These are phyloP conservation scores for Allomyces arbusculus DNA, from an alignment of 192 early-diverging fungal genomes.

Conservation along the genomic window DNA sequence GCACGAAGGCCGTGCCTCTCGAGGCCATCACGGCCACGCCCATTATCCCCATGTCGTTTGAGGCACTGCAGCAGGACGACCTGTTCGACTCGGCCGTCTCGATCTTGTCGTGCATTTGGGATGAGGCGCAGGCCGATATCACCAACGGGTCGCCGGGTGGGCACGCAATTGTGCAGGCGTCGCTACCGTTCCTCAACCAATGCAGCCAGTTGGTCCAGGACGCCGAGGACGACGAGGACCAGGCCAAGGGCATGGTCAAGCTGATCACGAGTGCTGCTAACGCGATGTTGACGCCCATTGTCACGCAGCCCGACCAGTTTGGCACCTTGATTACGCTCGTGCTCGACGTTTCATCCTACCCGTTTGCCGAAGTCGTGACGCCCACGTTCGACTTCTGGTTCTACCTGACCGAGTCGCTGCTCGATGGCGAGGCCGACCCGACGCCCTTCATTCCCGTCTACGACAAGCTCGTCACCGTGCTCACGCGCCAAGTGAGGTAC, in stretches of 20 bases:
- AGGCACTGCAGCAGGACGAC: slow-evolving; percentile 39
- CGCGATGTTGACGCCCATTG: slow-evolving; percentile 55
- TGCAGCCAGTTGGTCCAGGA: slow-evolving; percentile 16
- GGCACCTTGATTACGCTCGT: slow-evolving; percentile 57
- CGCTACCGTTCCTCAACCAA: slow-evolving; percentile 15
- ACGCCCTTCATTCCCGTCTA: slow-evolving; percentile 43
- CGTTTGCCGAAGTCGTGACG: slow-evolving; percentile 62
- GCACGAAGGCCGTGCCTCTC: slow-evolving; percentile 54
- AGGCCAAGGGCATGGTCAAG: slow-evolving; percentile 57
- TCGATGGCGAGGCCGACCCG: slow-evolving; percentile 22
- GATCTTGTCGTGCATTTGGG: slow-evolving; percentile 58
- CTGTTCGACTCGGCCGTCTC: slow-evolving; percentile 74
- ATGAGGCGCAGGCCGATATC: slow-evolving; percentile 34
- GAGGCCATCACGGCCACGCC: slow-evolving; percentile 36
- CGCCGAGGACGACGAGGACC: slow-evolving; percentile 56
- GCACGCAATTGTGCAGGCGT: slow-evolving; percentile 30
- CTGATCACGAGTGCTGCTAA: slow-evolving; percentile 84
- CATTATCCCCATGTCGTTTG: slow-evolving; percentile 49
- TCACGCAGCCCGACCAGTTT: slow-evolving; percentile 43
- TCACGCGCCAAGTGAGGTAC: slow-evolving; percentile 73
- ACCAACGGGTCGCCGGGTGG: slow-evolving; percentile 33
- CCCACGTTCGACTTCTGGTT: slow-evolving; percentile 91
- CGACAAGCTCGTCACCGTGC: slow-evolving; percentile 49
- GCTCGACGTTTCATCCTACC: slow-evolving; percentile 54
- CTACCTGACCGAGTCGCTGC: slow-evolving; percentile 40